Conservation (phyloP, 306 rosid genomes). For the Abrus precatorius region DNA sequence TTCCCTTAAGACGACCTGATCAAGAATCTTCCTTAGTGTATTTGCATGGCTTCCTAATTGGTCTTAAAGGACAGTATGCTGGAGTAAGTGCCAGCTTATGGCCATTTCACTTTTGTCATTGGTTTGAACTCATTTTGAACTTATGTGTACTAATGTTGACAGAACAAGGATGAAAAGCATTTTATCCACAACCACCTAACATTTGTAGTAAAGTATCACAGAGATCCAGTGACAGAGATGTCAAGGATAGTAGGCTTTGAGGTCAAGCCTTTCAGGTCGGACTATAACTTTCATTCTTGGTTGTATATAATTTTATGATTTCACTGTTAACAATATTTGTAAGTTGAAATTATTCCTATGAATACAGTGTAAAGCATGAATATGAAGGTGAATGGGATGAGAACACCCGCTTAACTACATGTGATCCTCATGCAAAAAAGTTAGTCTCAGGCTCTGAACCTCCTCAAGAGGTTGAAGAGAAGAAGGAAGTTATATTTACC, state of each 20-base stretch:
- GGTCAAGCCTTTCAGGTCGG: constrained; percentile 89
- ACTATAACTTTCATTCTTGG: constrained; percentile 30
- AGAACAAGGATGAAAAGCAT: constrained; percentile 84
- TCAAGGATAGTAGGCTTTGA: constrained; percentile 95
- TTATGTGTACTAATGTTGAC: constrained; percentile 34
- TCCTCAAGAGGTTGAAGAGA: constrained; percentile 89
- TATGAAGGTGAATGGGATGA: constrained; percentile 80
- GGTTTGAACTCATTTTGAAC: constrained; percentile 42
- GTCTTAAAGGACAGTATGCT: constrained; percentile 86
- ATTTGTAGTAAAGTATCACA: constrained; percentile 79
- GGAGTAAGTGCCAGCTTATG: constrained; percentile 62
- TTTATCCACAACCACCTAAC: constrained; percentile 85
- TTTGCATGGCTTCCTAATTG: constrained; percentile 86
- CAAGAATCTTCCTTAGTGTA: constrained; percentile 74
- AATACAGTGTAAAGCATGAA: constrained; percentile 74
- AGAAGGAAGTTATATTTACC: constrained; percentile 83
- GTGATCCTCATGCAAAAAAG: constrained; percentile 84
- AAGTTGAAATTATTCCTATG: constrained; percentile 42
- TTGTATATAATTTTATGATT: not conserved
- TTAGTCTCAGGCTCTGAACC: constrained; percentile 71
- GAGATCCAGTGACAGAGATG: constrained; percentile 70
- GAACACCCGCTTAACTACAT: constrained; percentile 70
- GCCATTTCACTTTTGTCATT: not conserved
- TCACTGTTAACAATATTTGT: not conserved
- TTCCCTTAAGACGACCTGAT: constrained; percentile 79